Percentiles rank a stretch among this genome's conserved stretches.
These are phyloP conservation scores for Bipolaris cookei DNA, from an alignment of 2,329 filamentous ascomycete species.

Conservation along the genomic window DNA sequence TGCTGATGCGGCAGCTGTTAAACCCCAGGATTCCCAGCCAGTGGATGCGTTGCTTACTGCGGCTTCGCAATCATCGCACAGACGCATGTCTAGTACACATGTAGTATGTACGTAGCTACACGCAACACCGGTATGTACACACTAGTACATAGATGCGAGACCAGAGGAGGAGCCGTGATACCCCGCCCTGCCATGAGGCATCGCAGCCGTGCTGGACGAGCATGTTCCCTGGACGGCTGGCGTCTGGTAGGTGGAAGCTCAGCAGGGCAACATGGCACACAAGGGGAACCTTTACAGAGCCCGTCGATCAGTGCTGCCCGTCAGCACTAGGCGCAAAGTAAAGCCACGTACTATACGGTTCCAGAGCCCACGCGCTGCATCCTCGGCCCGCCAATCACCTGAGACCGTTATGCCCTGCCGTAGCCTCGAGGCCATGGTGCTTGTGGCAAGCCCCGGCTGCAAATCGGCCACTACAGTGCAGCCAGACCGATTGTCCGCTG, in stretches of 20 bases:
- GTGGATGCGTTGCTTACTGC: slow-evolving; percentile 11
- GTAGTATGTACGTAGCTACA: too few species aligned
- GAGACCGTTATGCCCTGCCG: not conserved
- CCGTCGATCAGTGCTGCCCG: slow-evolving; percentile 4
- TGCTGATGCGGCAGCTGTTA: slow-evolving; percentile 18
- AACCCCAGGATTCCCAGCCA: slow-evolving; percentile 9
- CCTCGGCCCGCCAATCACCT: not conserved
- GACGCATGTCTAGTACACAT: not conserved
- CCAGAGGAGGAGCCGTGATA: not conserved
- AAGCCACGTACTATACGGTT: not conserved
- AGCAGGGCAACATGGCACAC: not conserved
- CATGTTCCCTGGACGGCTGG: not conserved
- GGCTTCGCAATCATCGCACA: slow-evolving; percentile 1
- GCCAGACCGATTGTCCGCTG: not conserved
- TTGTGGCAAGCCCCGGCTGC: not conserved
- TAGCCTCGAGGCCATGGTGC: not conserved
- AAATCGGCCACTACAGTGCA: not conserved
- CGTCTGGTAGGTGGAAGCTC: not conserved
- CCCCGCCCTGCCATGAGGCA: slow-evolving; percentile 1
- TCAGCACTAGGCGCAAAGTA: slow-evolving; percentile 4
- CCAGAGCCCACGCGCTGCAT: not conserved
- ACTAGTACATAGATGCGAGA: not conserved
- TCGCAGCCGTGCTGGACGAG: not conserved
- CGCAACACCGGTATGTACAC: too few species aligned
- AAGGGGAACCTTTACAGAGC: not conserved